Conservation (phyloP, 441 rosid species). For the Populus tomentosa region DNA sequence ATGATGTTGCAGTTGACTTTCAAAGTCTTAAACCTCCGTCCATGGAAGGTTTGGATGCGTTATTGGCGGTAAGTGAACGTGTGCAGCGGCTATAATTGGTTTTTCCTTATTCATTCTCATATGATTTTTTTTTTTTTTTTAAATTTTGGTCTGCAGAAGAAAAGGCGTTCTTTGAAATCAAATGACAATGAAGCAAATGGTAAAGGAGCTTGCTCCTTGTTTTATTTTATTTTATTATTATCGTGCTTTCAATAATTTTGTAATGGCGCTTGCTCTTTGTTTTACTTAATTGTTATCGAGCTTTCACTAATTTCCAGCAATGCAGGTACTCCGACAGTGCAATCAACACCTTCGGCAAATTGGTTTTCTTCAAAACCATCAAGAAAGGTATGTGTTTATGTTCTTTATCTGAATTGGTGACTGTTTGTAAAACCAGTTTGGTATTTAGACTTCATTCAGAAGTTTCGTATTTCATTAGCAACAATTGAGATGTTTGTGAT, state of each 20-base stretch:
- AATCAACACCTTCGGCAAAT: slow-evolving; percentile 46
- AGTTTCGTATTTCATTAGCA: not conserved
- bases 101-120: not conserved
- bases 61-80: slow-evolving; percentile 48
- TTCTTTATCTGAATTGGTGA: not conserved
- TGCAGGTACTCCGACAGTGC: slow-evolving; percentile 46
- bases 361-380: slow-evolving; percentile 91
- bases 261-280: not conserved
- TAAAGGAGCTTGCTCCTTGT: slow-evolving; percentile 21
- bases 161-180: slow-evolving; percentile 47
- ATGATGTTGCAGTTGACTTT: slow-evolving; percentile 52
- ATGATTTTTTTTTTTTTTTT: slow-evolving; percentile 3
- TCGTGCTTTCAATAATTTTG: no score
- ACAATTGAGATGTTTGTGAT: not conserved
- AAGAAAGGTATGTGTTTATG: slow-evolving; percentile 61
- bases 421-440: not conserved
- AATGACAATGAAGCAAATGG: slow-evolving; percentile 52
- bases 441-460: not conserved
- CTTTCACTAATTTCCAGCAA: slow-evolving; percentile 11
- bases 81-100: not conserved
- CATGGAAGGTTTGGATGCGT: slow-evolving; percentile 70
- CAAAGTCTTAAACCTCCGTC: slow-evolving; percentile 53
- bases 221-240: no score
- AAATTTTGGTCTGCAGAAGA: slow-evolving; percentile 37
- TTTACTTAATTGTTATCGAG: slow-evolving; percentile 3